A percentile compares a stretch with the other conserved stretches of the same genome.
Evolutionary conservation across 495 filamentous ascomycete genomes (phyloP).

Genomic region (Lentithecium fluviatile): DNA sequence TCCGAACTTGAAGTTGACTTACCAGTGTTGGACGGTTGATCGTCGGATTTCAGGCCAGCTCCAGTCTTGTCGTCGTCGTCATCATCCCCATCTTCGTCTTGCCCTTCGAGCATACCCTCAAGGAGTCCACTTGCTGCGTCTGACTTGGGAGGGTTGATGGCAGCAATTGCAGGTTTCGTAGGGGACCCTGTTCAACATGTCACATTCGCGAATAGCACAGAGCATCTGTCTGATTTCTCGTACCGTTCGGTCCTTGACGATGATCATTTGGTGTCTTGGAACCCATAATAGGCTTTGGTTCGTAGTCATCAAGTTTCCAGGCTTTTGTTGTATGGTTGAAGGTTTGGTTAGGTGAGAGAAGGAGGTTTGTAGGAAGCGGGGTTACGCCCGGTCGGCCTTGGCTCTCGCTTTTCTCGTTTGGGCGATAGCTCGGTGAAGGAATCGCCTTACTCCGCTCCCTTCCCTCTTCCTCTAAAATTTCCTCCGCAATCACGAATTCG

Average conservation of each 20-base stretch:
- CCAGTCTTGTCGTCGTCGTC: slow-evolving; percentile 34
- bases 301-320: slow-evolving; percentile 12
- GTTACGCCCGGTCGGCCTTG: no score
- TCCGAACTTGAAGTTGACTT: slow-evolving; percentile 19
- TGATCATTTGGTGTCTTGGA: slow-evolving; percentile 38
- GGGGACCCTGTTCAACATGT: slow-evolving; percentile 32
- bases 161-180: slow-evolving; percentile 24
- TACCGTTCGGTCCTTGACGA: slow-evolving; percentile 37
- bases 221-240: not conserved
- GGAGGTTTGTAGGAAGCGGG: no score
- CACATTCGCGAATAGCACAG: slow-evolving; percentile 8
- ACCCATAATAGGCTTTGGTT: slow-evolving; percentile 32
- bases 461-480: no score
- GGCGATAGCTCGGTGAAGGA: no score
- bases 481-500: no score
- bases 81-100: slow-evolving; percentile 39
- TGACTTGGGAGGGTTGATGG: slow-evolving; percentile 35
- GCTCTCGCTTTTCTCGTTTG: no score
- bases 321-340: no score
- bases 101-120: slow-evolving; percentile 35
- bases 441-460: no score
- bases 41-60: slow-evolving; percentile 30
- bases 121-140: slow-evolving; percentile 35
- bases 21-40: slow-evolving; percentile 26
- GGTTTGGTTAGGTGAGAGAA: no score